Evolutionary conservation across 179 eudicot genomes (phyloP), one percentile per base, ranked within the genome.

Genomic region (Vitellaria paradoxa): DNA sequence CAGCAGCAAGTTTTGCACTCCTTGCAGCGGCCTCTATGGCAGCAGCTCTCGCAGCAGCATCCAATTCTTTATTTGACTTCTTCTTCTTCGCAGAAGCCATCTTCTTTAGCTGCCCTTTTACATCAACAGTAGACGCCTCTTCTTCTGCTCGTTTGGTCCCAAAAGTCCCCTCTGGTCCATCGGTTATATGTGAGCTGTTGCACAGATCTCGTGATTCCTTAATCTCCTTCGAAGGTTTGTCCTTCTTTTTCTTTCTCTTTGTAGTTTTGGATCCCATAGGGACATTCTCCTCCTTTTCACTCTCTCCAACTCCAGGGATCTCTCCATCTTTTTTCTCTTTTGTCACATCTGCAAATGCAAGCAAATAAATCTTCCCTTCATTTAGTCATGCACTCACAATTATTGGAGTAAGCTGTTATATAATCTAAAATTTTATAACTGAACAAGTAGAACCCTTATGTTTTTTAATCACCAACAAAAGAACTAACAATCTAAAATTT

Each of bases 21-120:
- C 98, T 88, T 5, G 98, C 93, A 67, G 97, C 98, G 73, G 97
- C 98, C 84, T 93, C 98, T 45, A 61, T 74, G 1, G 98, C 95
- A 10, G 95, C 98, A 15, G 98, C 98, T 84, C 76, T 90, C 2
- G 95, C 91, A 0, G 92, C 95, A 56, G 83, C 82, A 79, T 91
- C 96, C 88, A 88, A 68, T 71, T 93, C 97, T 77, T 92, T 93
- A 63, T 81, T 80, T 3, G 97, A 88, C 79, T 93, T 93, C 91
- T 93, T 93, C 86, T 92, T 93, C 87, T 92, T 93, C 8, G 79
- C 17, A 8, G 93, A 80, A 1, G 94, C 95, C 65, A 88, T 64
- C 78, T 86, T 93, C 88, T 90, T 93, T 30, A 91, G 86, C 69
- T 87, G 87, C 84, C 88, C 95, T 85, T 93, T 93, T 79, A 92